Base-by-base conservation (phyloP, 176 grass and related monocot species). In the Carex kokanica region DNA sequence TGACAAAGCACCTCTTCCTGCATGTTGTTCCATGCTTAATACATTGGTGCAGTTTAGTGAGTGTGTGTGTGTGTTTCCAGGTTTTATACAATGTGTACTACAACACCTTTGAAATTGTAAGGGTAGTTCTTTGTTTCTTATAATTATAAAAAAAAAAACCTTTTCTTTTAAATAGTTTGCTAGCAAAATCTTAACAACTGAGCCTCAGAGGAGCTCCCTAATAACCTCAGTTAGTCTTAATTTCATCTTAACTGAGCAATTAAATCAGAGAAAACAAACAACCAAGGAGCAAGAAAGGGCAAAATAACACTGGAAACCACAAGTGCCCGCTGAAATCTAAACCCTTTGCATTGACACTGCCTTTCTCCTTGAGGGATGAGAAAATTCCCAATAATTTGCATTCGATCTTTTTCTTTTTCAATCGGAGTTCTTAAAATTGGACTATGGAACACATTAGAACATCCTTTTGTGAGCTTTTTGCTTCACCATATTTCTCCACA, bases 1-100 rank as follows among this genome's bases (percentile, higher is more conserved):
- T 98, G 86, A n/a, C 87, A 85, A 61, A 97, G 75, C 82, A 97
- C 77, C 69, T 82, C 84, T 84, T 90, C 94, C 92, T 97, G 88
- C 74, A 83, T 70, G 55, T 51, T 23, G 29, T 75, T 77, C 17
- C 6, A 55, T 54, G 49, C 49, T 54, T 77, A 77, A 77, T 32
- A 25, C 21, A 55, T 32, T 6, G 49, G 13, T 77, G 14, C 73
- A 31, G 24, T 31, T 55, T 31, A 55, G 4, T 54, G 45, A 8
- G 4, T 52, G 45, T 18, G 9, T 27, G 12, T 17, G 5, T 29
- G 23, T 54, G 24, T 31, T 29, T 29, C 5, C 47, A 29, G 12
- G 4, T 16, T 15, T 17, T 27, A 75, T 54, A 75, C 13, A 75
- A 31, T 52, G 5, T 54, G 72, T 31, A 18, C 21, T 27, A 72